Base-by-base conservation (phyloP, 257 asterid species). In the Ocimum tenuiflorum region DNA sequence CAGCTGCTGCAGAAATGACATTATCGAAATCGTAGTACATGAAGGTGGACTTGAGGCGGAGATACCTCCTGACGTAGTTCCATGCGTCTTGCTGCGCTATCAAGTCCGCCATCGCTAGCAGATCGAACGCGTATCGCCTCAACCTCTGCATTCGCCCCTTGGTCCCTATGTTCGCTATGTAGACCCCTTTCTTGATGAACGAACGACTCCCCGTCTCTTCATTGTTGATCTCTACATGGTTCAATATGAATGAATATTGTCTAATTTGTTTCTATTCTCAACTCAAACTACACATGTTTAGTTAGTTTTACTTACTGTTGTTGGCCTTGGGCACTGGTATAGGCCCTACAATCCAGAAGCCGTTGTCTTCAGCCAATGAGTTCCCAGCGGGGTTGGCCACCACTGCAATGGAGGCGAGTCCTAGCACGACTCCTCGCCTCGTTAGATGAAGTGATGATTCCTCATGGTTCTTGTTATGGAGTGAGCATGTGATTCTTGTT, bases 21-120 rank as follows among this genome's bases (percentile, higher is more conserved):
- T 86, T 78, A 64, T 88, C 95, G 5, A 90, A 90, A 72, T 90
- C 96, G 10, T 59, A 84, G 75, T 91, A 91, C 95, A 88, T 91
- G 60, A 81, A 82, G 0, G 96, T 88, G 0, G 88, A 82, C 48
- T 86, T 90, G 23, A 86, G 79, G 10, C 87, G 78, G 12, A 88
- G 73, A 53, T 84, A 88, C 71, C 79, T 82, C 71, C 82, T 69
- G 0, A 88, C 95, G 33, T 90, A 91, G 47, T 85, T 91, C 85
- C 88, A 77, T 0, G 91, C 83, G 35, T 91, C 95, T 22, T 63
- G 53, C 24, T 80, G 81, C 0, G 86, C 91, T 4, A 91, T 86
- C 80, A 91, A 71, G 52, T 91, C 97, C 43, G 75, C 97, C 80
- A 88, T 45, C 8, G 97, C 97, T 60, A 91, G 59, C 29, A 91